Conservation (phyloP, 768 basidiomycete species). For the Nidula microcarpa region DNA sequence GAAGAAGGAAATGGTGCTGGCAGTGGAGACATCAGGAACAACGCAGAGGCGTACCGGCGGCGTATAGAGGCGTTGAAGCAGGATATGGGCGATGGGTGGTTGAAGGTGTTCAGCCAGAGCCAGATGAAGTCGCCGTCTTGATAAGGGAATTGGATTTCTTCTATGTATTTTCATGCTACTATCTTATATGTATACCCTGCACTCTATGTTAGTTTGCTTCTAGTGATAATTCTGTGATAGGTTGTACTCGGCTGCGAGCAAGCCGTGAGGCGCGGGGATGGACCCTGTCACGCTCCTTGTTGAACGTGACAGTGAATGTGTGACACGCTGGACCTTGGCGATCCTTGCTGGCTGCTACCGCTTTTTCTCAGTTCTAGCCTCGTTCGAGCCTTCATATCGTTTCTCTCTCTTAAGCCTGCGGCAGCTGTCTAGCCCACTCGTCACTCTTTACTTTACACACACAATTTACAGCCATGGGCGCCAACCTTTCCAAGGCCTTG, state of each 20-base stretch:
- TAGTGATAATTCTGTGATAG: too few species aligned
- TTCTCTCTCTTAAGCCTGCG: too few species aligned
- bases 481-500: constrained; percentile 82
- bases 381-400: too few species aligned
- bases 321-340: too few species aligned
- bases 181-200: neutral
- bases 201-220: too few species aligned
- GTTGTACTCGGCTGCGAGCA: too few species aligned
- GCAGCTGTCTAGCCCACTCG: constrained; percentile 11
- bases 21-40: constrained; percentile 30
- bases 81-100: constrained; percentile 89
- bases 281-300: too few species aligned
- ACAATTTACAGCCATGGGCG: constrained; percentile 60
- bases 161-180: neutral
- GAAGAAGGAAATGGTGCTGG: constrained; percentile 14
- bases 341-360: too few species aligned
- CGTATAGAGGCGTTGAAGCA: constrained; percentile 78
- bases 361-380: too few species aligned
- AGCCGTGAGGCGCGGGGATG: too few species aligned
- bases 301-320: too few species aligned
- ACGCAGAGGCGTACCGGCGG: constrained; percentile 71
- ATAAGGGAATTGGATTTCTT: neutral
- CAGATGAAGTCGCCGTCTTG: constrained; percentile 9
- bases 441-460: constrained; percentile 61
- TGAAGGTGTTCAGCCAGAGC: constrained; percentile 69